These are phyloP conservation scores for Hemerocallis citrina DNA, from an alignment of 106 monocot genomes.

Conservation along the genomic window DNA sequence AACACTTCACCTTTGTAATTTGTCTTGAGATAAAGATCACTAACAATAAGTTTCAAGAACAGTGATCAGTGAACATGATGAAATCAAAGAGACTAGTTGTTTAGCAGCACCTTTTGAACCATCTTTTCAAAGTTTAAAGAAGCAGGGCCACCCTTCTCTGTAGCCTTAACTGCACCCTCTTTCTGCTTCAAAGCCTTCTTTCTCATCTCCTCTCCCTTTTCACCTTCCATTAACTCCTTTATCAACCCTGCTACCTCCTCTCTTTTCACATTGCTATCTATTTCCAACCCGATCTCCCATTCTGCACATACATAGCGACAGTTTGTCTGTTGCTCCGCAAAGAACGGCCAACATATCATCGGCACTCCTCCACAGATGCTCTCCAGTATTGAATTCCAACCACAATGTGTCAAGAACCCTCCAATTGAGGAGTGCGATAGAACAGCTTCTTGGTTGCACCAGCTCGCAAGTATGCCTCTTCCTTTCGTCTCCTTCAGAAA, in stretches of 20 bases:
- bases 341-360: conserved; percentile 5
- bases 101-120: no score
- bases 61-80: no score
- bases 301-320: neutral
- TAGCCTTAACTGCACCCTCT: neutral
- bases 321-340: conserved; percentile 2
- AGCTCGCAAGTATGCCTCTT: neutral
- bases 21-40: no score
- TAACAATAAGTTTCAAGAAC: no score
- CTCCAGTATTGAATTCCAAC: conserved; percentile 9
- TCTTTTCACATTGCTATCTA: neutral
- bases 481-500: neutral
- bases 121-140: neutral
- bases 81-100: no score
- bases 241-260: neutral
- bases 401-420: conserved; percentile 7
- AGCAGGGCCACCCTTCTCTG: neutral
- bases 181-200: neutral
- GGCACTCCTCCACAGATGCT: conserved; percentile 5
- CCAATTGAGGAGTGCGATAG: neutral
- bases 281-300: conserved; percentile 4
- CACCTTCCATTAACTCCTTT: conserved; percentile 6
- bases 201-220: conserved; percentile 3
- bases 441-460: conserved; percentile 3
- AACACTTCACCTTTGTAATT: no score